Evolutionary conservation across 768 basidiomycete genomes (phyloP).

Genomic region (Mycena galopus): DNA sequence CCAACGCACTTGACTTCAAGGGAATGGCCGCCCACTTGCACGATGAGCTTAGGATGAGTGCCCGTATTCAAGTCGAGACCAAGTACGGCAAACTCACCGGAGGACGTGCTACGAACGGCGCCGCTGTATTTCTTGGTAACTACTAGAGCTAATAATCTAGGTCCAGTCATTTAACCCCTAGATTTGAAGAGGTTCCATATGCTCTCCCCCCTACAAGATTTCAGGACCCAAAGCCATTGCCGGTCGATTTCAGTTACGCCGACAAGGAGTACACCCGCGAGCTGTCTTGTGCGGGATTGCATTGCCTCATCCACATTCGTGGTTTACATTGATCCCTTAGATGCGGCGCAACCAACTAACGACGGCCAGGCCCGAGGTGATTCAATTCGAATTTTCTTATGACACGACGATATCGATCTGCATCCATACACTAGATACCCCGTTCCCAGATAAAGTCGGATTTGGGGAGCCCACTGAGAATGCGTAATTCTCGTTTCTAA

Average conservation of each 20-base stretch:
- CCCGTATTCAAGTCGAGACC: conserved; percentile 65
- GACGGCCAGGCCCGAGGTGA: conserved; percentile 73
- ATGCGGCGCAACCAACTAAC: conserved; percentile 71
- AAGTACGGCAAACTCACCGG: conserved; percentile 69
- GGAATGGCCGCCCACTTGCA: conserved; percentile 59
- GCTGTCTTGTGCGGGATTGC: conserved; percentile 59
- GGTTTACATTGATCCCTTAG: conserved; percentile 47
- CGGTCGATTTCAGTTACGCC: conserved; percentile 67
- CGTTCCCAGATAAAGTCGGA: conserved; percentile 73
- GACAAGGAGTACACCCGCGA: conserved; percentile 73
- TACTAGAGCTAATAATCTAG: background rate
- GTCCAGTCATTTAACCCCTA: background rate
- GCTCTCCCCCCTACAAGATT: conserved; percentile 76
- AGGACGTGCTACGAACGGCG: conserved; percentile 70
- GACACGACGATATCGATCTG: background rate
- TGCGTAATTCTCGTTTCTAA: conserved; percentile 58
- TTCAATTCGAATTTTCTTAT: background rate
- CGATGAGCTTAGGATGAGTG: conserved; percentile 63
- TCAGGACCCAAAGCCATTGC: conserved; percentile 70
- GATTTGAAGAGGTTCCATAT: conserved; percentile 79
- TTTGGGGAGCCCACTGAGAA: conserved; percentile 78
- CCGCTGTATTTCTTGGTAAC: conserved; percentile 75
- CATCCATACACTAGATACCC: conserved; percentile 50
- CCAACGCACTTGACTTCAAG: background rate
- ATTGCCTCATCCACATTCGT: background rate